These are phyloP conservation scores for Arxiozyma slooffiae DNA, from an alignment of 1,139 yeast species.

Conservation along the genomic window DNA sequence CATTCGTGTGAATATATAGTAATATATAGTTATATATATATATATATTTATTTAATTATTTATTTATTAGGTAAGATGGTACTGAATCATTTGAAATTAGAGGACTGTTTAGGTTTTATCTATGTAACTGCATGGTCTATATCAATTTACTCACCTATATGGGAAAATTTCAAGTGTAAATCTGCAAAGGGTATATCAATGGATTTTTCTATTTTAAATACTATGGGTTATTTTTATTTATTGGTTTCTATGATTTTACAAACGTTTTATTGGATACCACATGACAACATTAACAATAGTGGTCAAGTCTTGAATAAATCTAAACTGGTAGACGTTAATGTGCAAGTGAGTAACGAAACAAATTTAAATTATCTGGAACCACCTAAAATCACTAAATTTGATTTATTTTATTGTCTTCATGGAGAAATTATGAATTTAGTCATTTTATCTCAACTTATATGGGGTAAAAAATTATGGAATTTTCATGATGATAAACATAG, in stretches of 20 bases:
- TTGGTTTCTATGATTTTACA: conserved; percentile 35
- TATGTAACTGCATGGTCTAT: conserved; percentile 31
- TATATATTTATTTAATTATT: neutral
- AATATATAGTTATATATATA: no score
- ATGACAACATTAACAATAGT: conserved; percentile 32
- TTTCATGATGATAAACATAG: conserved; percentile 19
- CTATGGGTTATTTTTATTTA: conserved; percentile 37
- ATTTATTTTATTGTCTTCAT: conserved; percentile 37
- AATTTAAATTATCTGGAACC: conserved; percentile 6
- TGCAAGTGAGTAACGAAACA: neutral
- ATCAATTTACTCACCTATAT: conserved; percentile 39
- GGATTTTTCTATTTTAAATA: conserved; percentile 37
- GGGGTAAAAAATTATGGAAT: conserved; percentile 31
- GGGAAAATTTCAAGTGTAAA: conserved; percentile 32
- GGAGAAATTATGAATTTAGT: conserved; percentile 35
- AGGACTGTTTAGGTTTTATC: conserved; percentile 19
- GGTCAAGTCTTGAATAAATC: neutral
- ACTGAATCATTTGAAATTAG: conserved; percentile 3
- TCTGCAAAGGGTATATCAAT: conserved; percentile 39
- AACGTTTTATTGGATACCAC: conserved; percentile 23
- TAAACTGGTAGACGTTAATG: neutral
- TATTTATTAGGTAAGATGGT: neutral
- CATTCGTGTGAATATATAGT: no score
- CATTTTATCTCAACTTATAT: conserved; percentile 32
- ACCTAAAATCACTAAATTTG: conserved; percentile 36